Evolutionary conservation across 73 alveolate species (phyloP).

Genomic region (Paramecium tetraurelia): DNA sequence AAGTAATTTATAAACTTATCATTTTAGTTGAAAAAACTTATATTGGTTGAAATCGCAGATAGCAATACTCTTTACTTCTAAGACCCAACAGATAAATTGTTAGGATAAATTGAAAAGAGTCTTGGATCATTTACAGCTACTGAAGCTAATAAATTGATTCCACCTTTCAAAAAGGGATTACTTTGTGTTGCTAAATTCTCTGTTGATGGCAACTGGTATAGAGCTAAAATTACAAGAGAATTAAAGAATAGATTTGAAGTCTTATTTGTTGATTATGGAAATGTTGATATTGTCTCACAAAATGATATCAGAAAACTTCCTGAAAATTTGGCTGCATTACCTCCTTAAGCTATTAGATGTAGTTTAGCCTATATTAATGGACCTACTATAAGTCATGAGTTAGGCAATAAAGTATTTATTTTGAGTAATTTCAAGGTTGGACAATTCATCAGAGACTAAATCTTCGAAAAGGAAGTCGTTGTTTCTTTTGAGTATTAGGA

Average conservation of each 20-base stretch:
- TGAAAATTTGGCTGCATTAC: constrained; percentile 72
- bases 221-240: constrained; percentile 84
- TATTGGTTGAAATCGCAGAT: constrained; percentile 86
- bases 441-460: constrained; percentile 47
- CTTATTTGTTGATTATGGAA: constrained; percentile 93
- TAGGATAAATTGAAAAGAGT: constrained; percentile 71
- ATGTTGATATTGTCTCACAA: constrained; percentile 72
- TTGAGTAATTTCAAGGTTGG: constrained; percentile 47
- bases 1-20: neutral
- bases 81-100: constrained; percentile 68
- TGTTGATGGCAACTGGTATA: constrained; percentile 87
- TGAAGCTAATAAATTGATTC: constrained; percentile 65
- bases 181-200: constrained; percentile 92
- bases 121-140: constrained; percentile 72
- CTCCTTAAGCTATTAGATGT: constrained; percentile 81
- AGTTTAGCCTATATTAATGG: constrained; percentile 83
- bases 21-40: constrained; percentile 51
- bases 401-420: constrained; percentile 59
- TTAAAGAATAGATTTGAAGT: constrained; percentile 80
- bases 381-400: constrained; percentile 64
- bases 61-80: constrained; percentile 77
- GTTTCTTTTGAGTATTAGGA: constrained; percentile 61
- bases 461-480: constrained; percentile 68
- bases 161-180: constrained; percentile 87
- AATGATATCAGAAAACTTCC: constrained; percentile 86